phyloP scores from a whole-genome alignment of 441 rosid species.

The Macaranga tanarius region DNA sequence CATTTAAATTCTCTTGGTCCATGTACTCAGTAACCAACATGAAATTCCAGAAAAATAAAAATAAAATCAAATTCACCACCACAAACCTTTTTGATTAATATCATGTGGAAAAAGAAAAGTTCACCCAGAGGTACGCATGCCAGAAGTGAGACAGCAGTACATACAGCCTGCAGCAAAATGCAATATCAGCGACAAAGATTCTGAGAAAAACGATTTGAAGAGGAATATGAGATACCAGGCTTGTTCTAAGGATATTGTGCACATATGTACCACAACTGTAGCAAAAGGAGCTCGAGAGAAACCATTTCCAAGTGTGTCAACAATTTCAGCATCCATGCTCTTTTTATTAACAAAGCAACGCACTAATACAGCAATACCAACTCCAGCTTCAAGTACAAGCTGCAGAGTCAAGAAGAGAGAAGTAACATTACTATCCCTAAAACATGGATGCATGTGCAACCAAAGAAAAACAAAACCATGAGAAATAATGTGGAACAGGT shows the following conservation, averaged over 20 bases:
- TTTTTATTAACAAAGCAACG: slow-evolving; percentile 78
- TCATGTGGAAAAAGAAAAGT: slow-evolving; percentile 86
- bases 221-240: slow-evolving; percentile 16
- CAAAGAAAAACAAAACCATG: not conserved
- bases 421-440: not conserved
- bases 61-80: slow-evolving; percentile 6
- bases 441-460: not conserved
- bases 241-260: not conserved
- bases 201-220: slow-evolving; percentile 13
- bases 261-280: slow-evolving; percentile 67
- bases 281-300: slow-evolving; percentile 85
- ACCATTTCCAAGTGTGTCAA: slow-evolving; percentile 80
- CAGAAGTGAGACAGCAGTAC: slow-evolving; percentile 77
- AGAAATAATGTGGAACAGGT: not conserved
- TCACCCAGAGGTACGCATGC: slow-evolving; percentile 87
- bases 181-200: slow-evolving; percentile 11
- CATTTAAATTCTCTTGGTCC: not conserved
- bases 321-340: slow-evolving; percentile 65
- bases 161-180: slow-evolving; percentile 52
- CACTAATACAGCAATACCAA: slow-evolving; percentile 84
- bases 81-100: slow-evolving; percentile 81
- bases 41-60: slow-evolving; percentile 11
- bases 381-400: slow-evolving; percentile 90
- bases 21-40: slow-evolving; percentile 5
- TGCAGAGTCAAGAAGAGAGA: slow-evolving; percentile 29